phyloP scores from a whole-genome alignment of 2,329 filamentous ascomycete species.

The Aspergillus viridinutans region DNA sequence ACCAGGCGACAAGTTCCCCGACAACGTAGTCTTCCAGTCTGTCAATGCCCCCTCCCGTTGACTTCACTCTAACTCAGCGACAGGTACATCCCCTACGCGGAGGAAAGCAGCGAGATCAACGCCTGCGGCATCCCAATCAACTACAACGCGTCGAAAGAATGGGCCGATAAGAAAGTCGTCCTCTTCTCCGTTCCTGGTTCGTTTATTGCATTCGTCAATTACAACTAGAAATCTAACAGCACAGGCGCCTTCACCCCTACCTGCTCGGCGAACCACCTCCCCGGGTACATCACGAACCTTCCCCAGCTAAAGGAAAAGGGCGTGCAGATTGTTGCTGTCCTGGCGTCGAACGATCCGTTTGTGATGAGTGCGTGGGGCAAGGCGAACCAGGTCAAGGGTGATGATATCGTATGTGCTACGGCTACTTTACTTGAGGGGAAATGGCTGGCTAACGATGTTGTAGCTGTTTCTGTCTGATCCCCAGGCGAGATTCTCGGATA shows the following conservation, averaged over 20 bases:
- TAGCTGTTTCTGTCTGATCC: conserved; percentile 71
- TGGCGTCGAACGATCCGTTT: conserved; percentile 76
- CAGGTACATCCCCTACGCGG: conserved; percentile 72
- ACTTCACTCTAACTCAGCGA: neutral
- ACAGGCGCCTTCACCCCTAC: conserved; percentile 73
- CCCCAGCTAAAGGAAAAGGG: conserved; percentile 69
- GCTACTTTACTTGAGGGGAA: neutral
- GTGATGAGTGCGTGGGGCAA: conserved; percentile 89
- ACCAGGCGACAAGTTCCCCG: conserved; percentile 76
- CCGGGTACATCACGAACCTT: conserved; percentile 69
- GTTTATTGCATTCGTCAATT: conserved; percentile 4
- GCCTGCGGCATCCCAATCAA: conserved; percentile 72
- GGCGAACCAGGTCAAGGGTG: conserved; percentile 70
- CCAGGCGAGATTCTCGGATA: conserved; percentile 66
- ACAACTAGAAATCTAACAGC: conserved; percentile 23
- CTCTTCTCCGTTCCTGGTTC: conserved; percentile 65
- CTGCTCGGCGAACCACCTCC: conserved; percentile 74
- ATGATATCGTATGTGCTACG: conserved; percentile 53
- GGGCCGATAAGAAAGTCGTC: conserved; percentile 67
- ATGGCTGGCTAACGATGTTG: neutral
- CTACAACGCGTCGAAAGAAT: conserved; percentile 77
- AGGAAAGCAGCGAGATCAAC: conserved; percentile 65
- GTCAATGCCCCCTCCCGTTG: conserved; percentile 18
- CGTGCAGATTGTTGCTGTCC: conserved; percentile 72
- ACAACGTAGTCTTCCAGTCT: conserved; percentile 70